Evolutionary conservation across 2,329 filamentous ascomycete genomes (phyloP), one percentile per base, ranked within the genome.

Genomic region (Diaporthe capsici): DNA sequence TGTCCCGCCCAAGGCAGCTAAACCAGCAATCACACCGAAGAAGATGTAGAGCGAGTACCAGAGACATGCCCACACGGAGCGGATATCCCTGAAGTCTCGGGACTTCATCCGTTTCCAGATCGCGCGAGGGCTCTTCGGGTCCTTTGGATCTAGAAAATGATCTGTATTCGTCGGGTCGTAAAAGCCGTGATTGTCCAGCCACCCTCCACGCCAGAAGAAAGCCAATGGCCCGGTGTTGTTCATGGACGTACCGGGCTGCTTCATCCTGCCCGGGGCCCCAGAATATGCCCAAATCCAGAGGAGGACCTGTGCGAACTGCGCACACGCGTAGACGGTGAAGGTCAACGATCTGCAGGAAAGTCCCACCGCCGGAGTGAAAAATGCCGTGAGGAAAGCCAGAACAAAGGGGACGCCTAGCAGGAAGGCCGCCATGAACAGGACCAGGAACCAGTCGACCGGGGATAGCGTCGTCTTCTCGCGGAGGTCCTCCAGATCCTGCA

Each of bases 1-100:
- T 0, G 80, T 81, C 22, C 80, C 80, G 3, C 78, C 79, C 6
- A 81, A 65, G 15, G 79, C 76, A 0, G 80, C 47, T 84, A 88
- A 78, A 84, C 88, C 77, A 85, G 88, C 78, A 81, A 85, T 76
- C 83, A 87, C 68, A 82, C 79, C 77, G 20, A 78, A 67, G 20
- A 71, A 39, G 53, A 78, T 77, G 51, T 80, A 80, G 20, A 78
- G n/a, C 3, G 71, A 0, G 53, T 77, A 78, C 79, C 79, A 80
- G 3, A 80, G 42, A 22, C 76, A 74, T 0, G 49, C 53, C 76
- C 74, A 78, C 1, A 75, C 58, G 47, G 31, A 57, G 2, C 13
- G 72, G 28, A 49, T 75, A n/a, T 34, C 55, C 17, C 72, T 70
- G 10, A 76, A 25, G 2, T 73, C 42, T 3, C 60, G 49, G 13